phyloP scores from a whole-genome alignment of 176 grass and related monocot genomes.

The Pharus latifolius region DNA sequence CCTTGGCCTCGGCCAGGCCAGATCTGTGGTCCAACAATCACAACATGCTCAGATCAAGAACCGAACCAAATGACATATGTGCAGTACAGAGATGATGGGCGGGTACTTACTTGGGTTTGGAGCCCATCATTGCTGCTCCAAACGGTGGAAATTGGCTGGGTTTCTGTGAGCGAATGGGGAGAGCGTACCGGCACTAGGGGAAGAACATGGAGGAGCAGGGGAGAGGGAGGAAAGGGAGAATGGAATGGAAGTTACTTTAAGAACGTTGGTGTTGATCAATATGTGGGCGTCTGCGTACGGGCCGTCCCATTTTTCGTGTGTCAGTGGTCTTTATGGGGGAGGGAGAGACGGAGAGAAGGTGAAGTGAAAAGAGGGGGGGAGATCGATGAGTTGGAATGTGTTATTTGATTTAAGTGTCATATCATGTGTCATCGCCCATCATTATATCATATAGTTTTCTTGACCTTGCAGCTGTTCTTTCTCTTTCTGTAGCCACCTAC shows the following conservation, averaged over 20 bases:
- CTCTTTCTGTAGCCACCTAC: slow-evolving; percentile 16
- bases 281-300: background rate
- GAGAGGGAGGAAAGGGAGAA: background rate
- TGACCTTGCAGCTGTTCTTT: background rate
- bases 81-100: background rate
- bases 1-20: slow-evolving; percentile 47
- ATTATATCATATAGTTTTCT: background rate
- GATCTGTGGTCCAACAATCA: slow-evolving; percentile 39
- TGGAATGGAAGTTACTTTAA: slow-evolving; percentile 12
- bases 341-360: background rate
- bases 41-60: background rate
- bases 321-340: slow-evolving; percentile 9
- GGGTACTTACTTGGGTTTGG: slow-evolving; percentile 30
- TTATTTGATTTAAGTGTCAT: background rate
- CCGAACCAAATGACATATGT: no score
- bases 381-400: background rate
- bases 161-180: slow-evolving; percentile 23
- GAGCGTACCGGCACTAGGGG: slow-evolving; percentile 7
- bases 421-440: background rate
- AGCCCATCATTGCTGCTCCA: slow-evolving; percentile 32
- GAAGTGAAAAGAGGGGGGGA: background rate
- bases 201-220: slow-evolving; percentile 13
- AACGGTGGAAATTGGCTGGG: no score
- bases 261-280: background rate
- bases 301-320: slow-evolving; percentile 7